Base-by-base conservation (phyloP, 2,329 filamentous ascomycete species). In the Orbilia oligospora region DNA sequence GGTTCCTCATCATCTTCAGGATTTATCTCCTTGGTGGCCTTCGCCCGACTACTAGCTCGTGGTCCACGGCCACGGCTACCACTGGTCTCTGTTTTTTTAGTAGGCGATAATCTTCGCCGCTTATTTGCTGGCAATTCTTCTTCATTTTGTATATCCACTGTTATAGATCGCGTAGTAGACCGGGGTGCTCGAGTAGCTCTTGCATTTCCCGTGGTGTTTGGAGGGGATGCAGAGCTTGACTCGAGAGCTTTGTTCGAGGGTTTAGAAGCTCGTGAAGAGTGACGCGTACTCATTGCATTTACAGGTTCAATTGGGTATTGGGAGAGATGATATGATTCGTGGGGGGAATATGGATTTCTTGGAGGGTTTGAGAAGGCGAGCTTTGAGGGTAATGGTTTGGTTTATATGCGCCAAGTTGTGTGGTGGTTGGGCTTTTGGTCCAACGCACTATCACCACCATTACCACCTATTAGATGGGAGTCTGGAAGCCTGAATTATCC, bases 231-330 rank as follows among this genome's bases (percentile, higher is more conserved):
- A 55, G 67, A 71, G 33, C 66, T 71, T 20, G 73, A 77, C 44
- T 77, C 67, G 51, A 71, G 48, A 46, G 67, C 67, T 66, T 71
- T 77, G 63, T 48, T 41, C 20, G 58, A 51, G 0, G 72, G 58
- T 24, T 38, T 65, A n/a, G 73, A n/a, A 16, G 58, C 22, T 27
- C 73, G 67, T 18, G 58, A 49, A 30, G 73, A 77, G 53, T 77
- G 73, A 67, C 73, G 73, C 73, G 73, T 77, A 51, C 58, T 77
- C 73, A 77, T 77, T 76, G 56, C 36, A 27, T 61, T 44, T 44
- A 61, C 56, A 36, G 33, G 18, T 20, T 44, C 56, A 61, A 61
- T 44, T 61, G 36, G 33, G 44, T 41, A 44, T 61, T 36, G 36
- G 18, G 20, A n/a, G 14, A 44, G 36, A 44, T 61, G 20, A 24